phyloP scores from a whole-genome alignment of 1,139 yeast genomes.

The Yamadazyma friedrichii region DNA sequence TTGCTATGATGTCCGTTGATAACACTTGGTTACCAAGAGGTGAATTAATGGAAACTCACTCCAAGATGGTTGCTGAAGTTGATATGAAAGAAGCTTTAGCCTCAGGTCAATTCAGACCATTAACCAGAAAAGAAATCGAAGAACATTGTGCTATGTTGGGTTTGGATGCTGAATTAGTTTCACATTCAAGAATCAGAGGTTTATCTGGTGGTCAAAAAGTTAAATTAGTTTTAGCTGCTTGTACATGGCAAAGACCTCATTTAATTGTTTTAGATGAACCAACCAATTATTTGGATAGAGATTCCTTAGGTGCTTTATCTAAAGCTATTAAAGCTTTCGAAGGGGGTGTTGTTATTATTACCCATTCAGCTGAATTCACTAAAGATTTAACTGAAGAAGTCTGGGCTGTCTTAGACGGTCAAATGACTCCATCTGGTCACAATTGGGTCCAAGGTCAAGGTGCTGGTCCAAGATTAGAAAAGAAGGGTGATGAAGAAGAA shows the following conservation, averaged over 20 bases:
- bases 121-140: conserved; percentile 99
- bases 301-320: conserved; percentile 98
- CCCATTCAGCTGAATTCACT: conserved; percentile 99
- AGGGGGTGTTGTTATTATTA: conserved; percentile 99
- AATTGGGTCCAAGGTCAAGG: conserved; percentile 99
- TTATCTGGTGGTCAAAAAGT: conserved; percentile 99
- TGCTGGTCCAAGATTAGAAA: conserved; percentile 95
- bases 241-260: conserved; percentile 99
- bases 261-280: conserved; percentile 99
- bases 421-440: conserved; percentile 99
- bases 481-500: conserved; percentile 96
- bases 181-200: conserved; percentile 99
- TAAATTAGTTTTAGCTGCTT: conserved; percentile 98
- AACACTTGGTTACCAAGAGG: conserved; percentile 99
- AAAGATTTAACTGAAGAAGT: conserved; percentile 98
- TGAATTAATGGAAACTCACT: conserved; percentile 96
- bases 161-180: conserved; percentile 97
- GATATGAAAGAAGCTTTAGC: conserved; percentile 99
- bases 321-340: conserved; percentile 98
- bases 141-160: conserved; percentile 98
- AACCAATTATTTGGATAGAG: conserved; percentile 98
- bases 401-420: conserved; percentile 98
- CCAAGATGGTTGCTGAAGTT: conserved; percentile 99
- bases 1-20: conserved; percentile 99
- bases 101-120: conserved; percentile 99